Percentiles rank a stretch among this genome's conserved stretches.
These are phyloP conservation scores for Beauveria sp. DNA, from an alignment of 2,329 filamentous ascomycete species.

Conservation along the genomic window DNA sequence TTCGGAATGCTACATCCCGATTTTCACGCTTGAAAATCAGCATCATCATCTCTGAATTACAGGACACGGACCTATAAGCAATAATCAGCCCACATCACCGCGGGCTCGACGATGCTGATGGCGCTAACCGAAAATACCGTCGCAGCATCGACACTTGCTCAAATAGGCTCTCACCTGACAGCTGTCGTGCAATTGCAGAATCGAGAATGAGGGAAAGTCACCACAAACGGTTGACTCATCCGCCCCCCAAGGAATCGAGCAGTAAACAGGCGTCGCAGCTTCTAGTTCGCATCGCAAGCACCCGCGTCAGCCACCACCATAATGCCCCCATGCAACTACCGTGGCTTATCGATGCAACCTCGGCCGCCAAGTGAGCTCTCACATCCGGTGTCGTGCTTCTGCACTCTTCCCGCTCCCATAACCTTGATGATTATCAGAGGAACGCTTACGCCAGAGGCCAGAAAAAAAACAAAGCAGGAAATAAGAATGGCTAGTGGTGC, in stretches of 20 bases:
- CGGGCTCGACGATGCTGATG: not conserved
- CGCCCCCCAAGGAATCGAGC: not conserved
- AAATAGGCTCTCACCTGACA: not conserved
- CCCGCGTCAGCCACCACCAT: constrained; percentile 6
- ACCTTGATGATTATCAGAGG: too few relatives aligned
- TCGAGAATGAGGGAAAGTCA: not conserved
- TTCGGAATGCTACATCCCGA: not conserved
- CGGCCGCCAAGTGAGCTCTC: not conserved
- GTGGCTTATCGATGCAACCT: constrained; percentile 4
- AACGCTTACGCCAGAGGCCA: too few relatives aligned
- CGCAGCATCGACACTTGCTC: not conserved
- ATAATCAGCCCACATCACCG: not conserved
- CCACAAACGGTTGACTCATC: not conserved
- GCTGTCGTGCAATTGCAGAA: not conserved
- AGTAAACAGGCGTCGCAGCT: not conserved
- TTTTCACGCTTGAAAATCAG: not conserved
- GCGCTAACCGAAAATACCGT: not conserved
- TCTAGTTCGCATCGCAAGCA: constrained; percentile 8
- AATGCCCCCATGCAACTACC: not conserved
- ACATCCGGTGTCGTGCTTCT: not conserved
- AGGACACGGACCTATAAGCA: not conserved
- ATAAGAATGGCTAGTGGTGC: not conserved
- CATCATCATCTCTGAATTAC: not conserved
- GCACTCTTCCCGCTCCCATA: not conserved
- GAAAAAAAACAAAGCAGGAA: too few relatives aligned